phyloP scores from a whole-genome alignment of 2,329 filamentous ascomycete species.

The Hymenoscyphus fructigenus region DNA sequence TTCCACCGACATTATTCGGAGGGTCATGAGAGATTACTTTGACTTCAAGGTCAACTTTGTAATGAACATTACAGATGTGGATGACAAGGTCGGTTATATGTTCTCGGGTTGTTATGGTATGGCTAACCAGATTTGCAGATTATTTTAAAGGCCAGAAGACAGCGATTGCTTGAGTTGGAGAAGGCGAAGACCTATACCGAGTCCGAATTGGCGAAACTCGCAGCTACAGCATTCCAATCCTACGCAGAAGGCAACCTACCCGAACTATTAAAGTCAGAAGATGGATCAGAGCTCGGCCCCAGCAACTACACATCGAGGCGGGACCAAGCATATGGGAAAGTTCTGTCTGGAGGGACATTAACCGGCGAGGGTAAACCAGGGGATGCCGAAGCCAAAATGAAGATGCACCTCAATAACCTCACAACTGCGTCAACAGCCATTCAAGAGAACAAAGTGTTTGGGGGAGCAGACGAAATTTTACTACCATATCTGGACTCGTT shows the following conservation, averaged over 20 bases:
- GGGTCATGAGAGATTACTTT: constrained; percentile 68
- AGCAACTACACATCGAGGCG: constrained; percentile 50
- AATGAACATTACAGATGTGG: constrained; percentile 72
- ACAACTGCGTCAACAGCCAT: constrained; percentile 48
- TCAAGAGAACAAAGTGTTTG: constrained; percentile 49
- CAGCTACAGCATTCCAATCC: constrained; percentile 52
- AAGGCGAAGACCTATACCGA: constrained; percentile 64
- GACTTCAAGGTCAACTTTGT: constrained; percentile 66
- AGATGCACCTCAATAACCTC: constrained; percentile 63
- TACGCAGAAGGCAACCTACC: constrained; percentile 58
- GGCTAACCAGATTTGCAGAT: constrained; percentile 46
- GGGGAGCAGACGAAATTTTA: constrained; percentile 64
- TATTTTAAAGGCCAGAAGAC: constrained; percentile 71
- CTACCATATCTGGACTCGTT: constrained; percentile 78
- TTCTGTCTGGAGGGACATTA: constrained; percentile 55
- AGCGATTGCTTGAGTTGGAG: constrained; percentile 76
- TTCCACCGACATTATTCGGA: constrained; percentile 67
- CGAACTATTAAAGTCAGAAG: constrained; percentile 43
- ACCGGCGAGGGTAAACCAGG: constrained; percentile 54
- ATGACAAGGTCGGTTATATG: constrained; percentile 50
- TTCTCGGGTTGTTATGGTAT: background rate
- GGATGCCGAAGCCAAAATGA: constrained; percentile 67
- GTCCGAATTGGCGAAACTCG: constrained; percentile 48
- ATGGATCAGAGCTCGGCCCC: constrained; percentile 46
- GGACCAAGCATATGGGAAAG: constrained; percentile 53